These are phyloP conservation scores for Fusarium marasasianum DNA, from an alignment of 2,329 filamentous ascomycete genomes.

Conservation along the genomic window DNA sequence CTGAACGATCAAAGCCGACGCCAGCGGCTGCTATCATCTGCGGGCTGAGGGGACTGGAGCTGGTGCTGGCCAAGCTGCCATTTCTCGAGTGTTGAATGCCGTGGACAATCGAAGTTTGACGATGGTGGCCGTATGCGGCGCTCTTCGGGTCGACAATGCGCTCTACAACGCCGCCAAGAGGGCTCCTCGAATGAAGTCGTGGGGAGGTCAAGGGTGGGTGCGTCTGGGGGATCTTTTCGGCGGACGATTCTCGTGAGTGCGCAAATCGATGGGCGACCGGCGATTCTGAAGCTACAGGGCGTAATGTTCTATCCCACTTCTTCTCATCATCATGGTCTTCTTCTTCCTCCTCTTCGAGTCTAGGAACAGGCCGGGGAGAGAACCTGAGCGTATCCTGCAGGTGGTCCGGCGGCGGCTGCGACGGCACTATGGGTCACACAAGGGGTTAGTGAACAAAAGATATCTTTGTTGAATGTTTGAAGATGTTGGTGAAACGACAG, in stretches of 20 bases:
- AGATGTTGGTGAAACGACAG: slow-evolving; percentile 33
- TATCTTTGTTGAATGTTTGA: slow-evolving; percentile 27
- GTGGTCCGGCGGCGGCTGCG: slow-evolving; percentile 67
- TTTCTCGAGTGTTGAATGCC: slow-evolving; percentile 93
- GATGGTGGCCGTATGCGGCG: slow-evolving; percentile 81
- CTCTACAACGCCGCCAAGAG: slow-evolving; percentile 57
- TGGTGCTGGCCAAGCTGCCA: slow-evolving; percentile 83
- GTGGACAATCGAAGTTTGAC: slow-evolving; percentile 97
- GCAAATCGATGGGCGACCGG: slow-evolving; percentile 52
- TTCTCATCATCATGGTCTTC: slow-evolving; percentile 62
- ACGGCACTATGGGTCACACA: slow-evolving; percentile 59
- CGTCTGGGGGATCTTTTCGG: slow-evolving; percentile 59
- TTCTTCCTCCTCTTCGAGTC: slow-evolving; percentile 58
- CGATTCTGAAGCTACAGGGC: slow-evolving; percentile 55
- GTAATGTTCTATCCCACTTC: slow-evolving; percentile 62
- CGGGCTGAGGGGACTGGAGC: slow-evolving; percentile 86
- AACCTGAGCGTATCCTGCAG: slow-evolving; percentile 62
- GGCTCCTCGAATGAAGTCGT: slow-evolving; percentile 55
- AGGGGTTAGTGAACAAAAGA: slow-evolving; percentile 37
- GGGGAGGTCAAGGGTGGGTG: slow-evolving; percentile 47
- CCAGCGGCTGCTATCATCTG: slow-evolving; percentile 81
- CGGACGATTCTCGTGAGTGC: slow-evolving; percentile 68
- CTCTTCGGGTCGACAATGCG: slow-evolving; percentile 65
- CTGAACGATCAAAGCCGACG: slow-evolving; percentile 63
- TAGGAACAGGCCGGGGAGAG: slow-evolving; percentile 59